Percentiles rank a stretch among this genome's conserved stretches.
Conservation (phyloP, 352 stramenopile species). For the Phytophthora megakarya region DNA sequence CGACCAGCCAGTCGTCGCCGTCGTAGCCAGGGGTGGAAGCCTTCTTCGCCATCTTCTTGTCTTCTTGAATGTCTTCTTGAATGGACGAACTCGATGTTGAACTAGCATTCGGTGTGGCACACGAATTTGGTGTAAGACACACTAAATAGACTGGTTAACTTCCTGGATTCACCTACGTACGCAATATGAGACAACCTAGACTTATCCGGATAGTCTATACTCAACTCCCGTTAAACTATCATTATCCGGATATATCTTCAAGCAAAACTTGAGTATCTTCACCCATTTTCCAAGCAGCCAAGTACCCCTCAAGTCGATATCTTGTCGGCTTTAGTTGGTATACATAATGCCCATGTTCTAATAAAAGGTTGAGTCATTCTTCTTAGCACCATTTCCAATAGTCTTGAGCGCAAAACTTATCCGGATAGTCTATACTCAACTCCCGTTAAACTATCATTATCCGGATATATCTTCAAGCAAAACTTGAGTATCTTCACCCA, state of each 20-base stretch:
- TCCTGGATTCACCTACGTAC: no score
- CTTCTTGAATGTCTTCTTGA: slow-evolving; percentile 25
- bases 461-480: slow-evolving; percentile 12
- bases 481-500: slow-evolving; percentile 26
- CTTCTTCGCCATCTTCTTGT: slow-evolving; percentile 12
- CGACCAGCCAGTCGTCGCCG: slow-evolving; percentile 35
- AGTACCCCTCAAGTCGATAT: slow-evolving; percentile 12
- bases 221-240: slow-evolving; percentile 1
- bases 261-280: slow-evolving; percentile 18
- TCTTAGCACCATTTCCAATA: no score
- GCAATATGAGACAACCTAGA: no score
- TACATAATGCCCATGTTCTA: no score
- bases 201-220: slow-evolving; percentile 7
- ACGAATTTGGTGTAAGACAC: slow-evolving; percentile 17
- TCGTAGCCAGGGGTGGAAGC: slow-evolving; percentile 6
- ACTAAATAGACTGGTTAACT: no score
- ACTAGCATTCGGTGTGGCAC: slow-evolving; percentile 10
- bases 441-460: slow-evolving; percentile 9
- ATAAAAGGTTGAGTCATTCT: no score
- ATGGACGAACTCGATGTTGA: slow-evolving; percentile 27
- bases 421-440: slow-evolving; percentile 5
- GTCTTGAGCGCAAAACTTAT: neutral
- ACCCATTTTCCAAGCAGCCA: slow-evolving; percentile 25
- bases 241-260: slow-evolving; percentile 20
- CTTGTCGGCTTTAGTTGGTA: no score